Evolutionary conservation across 805 yeast genomes (phyloP).

Genomic region (Alloascoidea hylecoeti): DNA sequence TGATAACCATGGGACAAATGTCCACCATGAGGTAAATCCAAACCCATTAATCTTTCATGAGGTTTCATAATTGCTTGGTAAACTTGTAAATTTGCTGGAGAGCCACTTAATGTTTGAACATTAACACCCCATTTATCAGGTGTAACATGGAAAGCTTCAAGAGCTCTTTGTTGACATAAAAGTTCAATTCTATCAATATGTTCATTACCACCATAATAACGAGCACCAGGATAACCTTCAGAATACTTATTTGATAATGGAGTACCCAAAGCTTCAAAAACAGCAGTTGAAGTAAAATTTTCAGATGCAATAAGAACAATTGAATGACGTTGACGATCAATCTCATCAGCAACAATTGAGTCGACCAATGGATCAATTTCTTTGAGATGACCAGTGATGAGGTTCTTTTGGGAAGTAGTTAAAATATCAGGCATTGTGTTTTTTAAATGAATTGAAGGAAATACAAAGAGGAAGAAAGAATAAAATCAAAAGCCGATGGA

Average conservation of each 20-base stretch:
- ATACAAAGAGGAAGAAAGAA: not conserved
- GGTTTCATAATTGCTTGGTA: constrained; percentile 92
- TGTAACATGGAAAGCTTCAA: constrained; percentile 72
- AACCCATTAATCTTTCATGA: constrained; percentile 95
- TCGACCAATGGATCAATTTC: constrained; percentile 76
- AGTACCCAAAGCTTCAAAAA: constrained; percentile 91
- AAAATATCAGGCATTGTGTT: constrained; percentile 47
- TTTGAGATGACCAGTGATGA: constrained; percentile 35
- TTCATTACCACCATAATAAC: constrained; percentile 98
- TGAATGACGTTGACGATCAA: constrained; percentile 84
- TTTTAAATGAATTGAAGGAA: not conserved
- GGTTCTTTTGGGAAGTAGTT: constrained; percentile 47
- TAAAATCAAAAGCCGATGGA: not conserved
- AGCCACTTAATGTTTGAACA: constrained; percentile 92
- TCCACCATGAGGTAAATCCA: constrained; percentile 97
- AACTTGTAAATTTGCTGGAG: constrained; percentile 96
- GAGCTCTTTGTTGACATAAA: constrained; percentile 88
- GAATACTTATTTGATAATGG: constrained; percentile 98
- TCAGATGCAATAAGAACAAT: constrained; percentile 93
- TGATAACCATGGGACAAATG: constrained; percentile 98
- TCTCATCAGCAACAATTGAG: constrained; percentile 62
- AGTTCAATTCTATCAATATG: constrained; percentile 88
- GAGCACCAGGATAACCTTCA: constrained; percentile 98
- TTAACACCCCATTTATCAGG: constrained; percentile 94
- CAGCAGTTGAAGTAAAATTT: constrained; percentile 93